Evolutionary conservation across 306 rosid genomes (phyloP), one percentile per base, ranked within the genome.

Genomic region (Comarum palustre): DNA sequence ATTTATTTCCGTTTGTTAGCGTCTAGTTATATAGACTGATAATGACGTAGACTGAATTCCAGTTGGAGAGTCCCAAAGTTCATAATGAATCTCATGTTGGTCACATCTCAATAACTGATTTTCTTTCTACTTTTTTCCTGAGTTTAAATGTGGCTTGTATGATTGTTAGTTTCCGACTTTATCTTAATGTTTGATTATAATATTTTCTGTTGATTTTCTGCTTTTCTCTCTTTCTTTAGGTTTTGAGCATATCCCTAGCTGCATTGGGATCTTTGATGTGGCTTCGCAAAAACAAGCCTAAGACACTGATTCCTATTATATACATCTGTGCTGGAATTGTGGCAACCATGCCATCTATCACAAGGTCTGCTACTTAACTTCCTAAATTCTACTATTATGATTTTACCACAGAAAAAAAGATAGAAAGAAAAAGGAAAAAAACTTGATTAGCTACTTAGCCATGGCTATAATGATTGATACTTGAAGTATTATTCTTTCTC

Each of bases 231-330:
- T 82, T 57, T 67, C 27, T 81, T 48, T 86, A 95, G 97, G 97
- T 89, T 39, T 78, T 95, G 84, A 85, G 96, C 83, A 92, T 95
- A 84, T 91, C 99, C 42, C 96, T 95, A 8, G 97, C 99, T 6
- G 96, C 96, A 65, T 83, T 95, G 75, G 96, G 99, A 70, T 91
- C 99, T 72, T 87, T 95, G 85, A 91, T 90, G 90, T 95, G 99
- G 97, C 96, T 95, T 36, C 85, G 99, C 47, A 95, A 95, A 83
- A 95, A 90, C 88, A 95, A 95, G 69, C 99, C 97, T 58, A 95
- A 75, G 85, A 83, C 93, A 39, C 79, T 92, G 77, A 90, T 95
- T 85, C 99, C 97, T 36, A 87, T 95, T 29, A 90, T 95, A 76
- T 95, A 92, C 38, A n/a, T 77, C 22, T 90, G 87, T 82, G 99